Evolutionary conservation across 306 rosid genomes (phyloP).

Genomic region (Sechiopsis laciniata): DNA sequence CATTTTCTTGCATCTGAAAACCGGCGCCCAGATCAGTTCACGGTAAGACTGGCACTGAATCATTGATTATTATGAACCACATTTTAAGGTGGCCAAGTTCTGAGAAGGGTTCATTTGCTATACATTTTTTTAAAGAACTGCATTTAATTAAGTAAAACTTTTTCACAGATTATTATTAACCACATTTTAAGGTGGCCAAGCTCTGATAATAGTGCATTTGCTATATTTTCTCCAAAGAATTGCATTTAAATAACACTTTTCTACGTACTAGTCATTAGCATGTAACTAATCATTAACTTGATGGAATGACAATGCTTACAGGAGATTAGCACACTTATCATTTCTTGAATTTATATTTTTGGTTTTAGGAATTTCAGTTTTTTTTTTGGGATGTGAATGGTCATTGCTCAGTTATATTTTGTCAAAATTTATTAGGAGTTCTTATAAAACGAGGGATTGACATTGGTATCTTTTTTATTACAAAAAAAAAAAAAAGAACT

Average conservation of each 20-base stretch:
- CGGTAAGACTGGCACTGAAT: slow-evolving; percentile 45
- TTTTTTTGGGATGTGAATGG: background rate
- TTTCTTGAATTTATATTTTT: background rate
- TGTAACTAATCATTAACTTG: background rate
- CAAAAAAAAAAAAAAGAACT: too few species aligned
- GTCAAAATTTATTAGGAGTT: background rate
- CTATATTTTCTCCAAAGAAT: background rate
- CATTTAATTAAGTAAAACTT: background rate
- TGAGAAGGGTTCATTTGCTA: background rate
- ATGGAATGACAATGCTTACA: background rate
- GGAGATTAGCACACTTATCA: background rate
- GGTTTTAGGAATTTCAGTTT: background rate
- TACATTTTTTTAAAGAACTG: background rate
- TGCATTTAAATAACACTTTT: background rate
- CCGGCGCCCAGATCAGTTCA: slow-evolving; percentile 87
- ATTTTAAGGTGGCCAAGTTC: background rate
- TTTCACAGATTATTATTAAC: background rate
- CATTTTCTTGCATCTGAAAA: slow-evolving; percentile 77
- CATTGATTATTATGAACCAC: background rate
- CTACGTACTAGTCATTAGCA: background rate
- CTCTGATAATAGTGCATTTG: background rate
- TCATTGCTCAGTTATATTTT: background rate
- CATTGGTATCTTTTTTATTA: too few species aligned
- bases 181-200: background rate
- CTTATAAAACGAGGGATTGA: background rate